Conservation (phyloP, 2,329 filamentous ascomycete genomes). For the Penicillium verrucosum region DNA sequence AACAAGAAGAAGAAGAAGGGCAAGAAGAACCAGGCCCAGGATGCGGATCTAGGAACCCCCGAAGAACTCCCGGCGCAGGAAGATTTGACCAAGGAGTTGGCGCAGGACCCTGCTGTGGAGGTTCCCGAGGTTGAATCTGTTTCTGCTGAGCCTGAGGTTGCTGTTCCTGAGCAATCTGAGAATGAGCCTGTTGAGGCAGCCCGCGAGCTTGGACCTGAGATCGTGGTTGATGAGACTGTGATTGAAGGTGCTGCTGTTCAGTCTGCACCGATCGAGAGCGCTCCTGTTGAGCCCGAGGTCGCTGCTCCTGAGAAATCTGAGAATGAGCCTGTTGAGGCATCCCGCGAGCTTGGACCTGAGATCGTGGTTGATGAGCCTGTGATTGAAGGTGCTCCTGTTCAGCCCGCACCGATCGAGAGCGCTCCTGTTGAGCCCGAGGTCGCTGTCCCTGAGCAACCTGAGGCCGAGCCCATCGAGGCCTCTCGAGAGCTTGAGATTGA, state of each 20-base stretch:
- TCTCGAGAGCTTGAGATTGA: conserved; percentile 1
- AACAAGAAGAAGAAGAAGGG: conserved; percentile 41
- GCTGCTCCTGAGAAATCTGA: background rate
- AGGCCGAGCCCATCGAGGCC: background rate
- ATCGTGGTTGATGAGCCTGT: background rate
- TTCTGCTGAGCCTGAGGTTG: background rate
- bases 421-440: background rate
- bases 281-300: background rate
- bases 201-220: too few species aligned
- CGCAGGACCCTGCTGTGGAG: background rate
- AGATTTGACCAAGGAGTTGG: conserved; percentile 5
- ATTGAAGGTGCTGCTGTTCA: background rate
- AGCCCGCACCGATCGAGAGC: background rate
- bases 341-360: too few species aligned
- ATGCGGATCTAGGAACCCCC: conserved; percentile 3
- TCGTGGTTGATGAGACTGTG: background rate
- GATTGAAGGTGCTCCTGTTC: background rate
- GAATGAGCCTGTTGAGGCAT: background rate
- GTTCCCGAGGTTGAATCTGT: background rate
- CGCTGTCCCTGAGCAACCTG: background rate
- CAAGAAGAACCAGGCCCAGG: conserved; percentile 26
- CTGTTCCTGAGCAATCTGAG: background rate
- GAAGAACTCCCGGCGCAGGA: conserved; percentile 10
- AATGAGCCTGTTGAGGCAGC: background rate
- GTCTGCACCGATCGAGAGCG: background rate